phyloP scores from a whole-genome alignment of 768 basidiomycete species.

The Termitomyces sp. region DNA sequence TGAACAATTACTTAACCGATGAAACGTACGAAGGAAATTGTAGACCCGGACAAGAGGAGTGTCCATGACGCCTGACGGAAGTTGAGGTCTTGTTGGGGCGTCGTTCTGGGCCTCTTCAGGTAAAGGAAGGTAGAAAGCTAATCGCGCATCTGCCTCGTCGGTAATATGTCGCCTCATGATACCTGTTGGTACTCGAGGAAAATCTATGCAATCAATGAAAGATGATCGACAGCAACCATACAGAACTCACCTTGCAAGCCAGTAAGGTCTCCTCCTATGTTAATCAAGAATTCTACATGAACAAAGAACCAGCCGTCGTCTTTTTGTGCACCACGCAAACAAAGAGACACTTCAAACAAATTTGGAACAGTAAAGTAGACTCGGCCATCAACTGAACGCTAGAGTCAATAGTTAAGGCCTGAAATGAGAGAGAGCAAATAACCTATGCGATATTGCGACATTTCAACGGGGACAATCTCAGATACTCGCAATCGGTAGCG shows the following conservation, averaged over 20 bases:
- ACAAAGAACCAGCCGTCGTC: constrained; percentile 87
- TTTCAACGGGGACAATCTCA: constrained; percentile 79
- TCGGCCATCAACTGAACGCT: constrained; percentile 60
- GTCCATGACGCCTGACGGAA: constrained; percentile 64
- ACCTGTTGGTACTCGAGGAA: constrained; percentile 63
- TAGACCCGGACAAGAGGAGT: constrained; percentile 80
- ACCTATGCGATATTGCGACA: constrained; percentile 69
- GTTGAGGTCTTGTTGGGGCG: constrained; percentile 39
- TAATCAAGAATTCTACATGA: constrained; percentile 68
- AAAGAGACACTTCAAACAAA: constrained; percentile 71
- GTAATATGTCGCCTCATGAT: constrained; percentile 61
- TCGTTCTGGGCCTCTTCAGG: constrained; percentile 37
- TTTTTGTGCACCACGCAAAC: constrained; percentile 61
- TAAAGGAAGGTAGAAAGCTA: constrained; percentile 56
- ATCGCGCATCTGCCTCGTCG: constrained; percentile 66
- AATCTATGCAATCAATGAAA: constrained; percentile 39
- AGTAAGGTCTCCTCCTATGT: constrained; percentile 67
- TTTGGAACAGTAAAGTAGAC: constrained; percentile 70
- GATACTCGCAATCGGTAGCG: constrained; percentile 73
- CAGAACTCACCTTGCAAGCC: constrained; percentile 54
- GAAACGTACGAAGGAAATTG: constrained; percentile 79
- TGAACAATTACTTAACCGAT: not conserved
- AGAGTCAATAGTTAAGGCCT: not conserved
- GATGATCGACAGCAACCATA: not conserved
- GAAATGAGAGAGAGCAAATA: constrained; percentile 5